Evolutionary conservation across 805 yeast genomes (phyloP).

Genomic region (Lipomyces kockii): DNA sequence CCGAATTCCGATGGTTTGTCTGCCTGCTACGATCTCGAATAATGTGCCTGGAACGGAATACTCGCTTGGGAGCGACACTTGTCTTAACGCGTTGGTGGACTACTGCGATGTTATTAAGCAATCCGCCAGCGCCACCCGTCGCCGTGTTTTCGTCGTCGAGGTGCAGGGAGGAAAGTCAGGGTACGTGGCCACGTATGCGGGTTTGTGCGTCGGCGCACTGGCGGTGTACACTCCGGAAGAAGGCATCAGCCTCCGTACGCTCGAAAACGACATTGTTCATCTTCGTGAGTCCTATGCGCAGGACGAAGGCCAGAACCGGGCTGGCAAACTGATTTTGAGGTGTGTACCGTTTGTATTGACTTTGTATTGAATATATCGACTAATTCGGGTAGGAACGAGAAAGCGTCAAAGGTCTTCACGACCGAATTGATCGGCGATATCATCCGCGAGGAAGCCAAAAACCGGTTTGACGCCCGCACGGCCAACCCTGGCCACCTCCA

Average conservation of each 20-base stretch:
- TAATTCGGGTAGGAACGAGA: constrained; percentile 55
- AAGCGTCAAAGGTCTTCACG: constrained; percentile 79
- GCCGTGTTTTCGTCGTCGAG: constrained; percentile 93
- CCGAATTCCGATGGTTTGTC: constrained; percentile 89
- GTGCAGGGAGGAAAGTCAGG: constrained; percentile 99
- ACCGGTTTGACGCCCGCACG: constrained; percentile 84
- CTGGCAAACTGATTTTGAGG: constrained; percentile 84
- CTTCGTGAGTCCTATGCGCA: constrained; percentile 68
- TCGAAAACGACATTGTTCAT: constrained; percentile 75
- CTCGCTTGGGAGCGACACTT: constrained; percentile 93
- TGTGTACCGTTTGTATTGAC: neutral
- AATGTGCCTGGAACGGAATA: constrained; percentile 99
- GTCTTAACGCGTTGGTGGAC: constrained; percentile 84
- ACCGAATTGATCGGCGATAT: constrained; percentile 84
- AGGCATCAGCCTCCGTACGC: constrained; percentile 66
- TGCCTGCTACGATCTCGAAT: constrained; percentile 96
- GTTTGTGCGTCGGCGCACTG: constrained; percentile 87
- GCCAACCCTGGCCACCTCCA: constrained; percentile 98
- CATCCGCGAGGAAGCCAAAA: constrained; percentile 75
- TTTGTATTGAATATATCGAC: neutral
- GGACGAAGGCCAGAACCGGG: constrained; percentile 78
- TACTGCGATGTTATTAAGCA: constrained; percentile 96
- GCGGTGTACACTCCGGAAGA: constrained; percentile 91
- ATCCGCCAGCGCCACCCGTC: constrained; percentile 91
- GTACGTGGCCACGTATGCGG: constrained; percentile 83